phyloP scores from a whole-genome alignment of 1,284 basidiomycete genomes.

The Rhodofomes roseus region DNA sequence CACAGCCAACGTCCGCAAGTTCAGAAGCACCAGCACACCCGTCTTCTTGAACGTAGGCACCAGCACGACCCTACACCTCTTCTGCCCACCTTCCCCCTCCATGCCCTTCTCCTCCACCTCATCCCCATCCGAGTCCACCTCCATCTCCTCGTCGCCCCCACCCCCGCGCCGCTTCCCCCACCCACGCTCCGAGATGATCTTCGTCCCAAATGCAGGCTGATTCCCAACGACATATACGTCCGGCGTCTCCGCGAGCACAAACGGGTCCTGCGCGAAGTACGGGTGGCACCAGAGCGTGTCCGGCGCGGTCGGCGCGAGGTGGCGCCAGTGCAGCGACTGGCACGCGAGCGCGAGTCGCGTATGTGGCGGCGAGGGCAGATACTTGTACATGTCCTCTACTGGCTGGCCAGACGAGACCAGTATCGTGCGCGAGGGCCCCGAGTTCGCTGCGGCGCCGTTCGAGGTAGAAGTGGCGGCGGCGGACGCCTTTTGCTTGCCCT shows the following conservation, averaged over 20 bases:
- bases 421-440: conserved; percentile 46
- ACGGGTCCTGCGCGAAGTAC: conserved; percentile 86
- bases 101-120: conserved; percentile 32
- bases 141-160: conserved; percentile 28
- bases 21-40: conserved; percentile 60
- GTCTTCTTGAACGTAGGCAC: conserved; percentile 78
- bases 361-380: conserved; percentile 66
- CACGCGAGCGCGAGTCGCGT: conserved; percentile 73
- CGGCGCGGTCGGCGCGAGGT: conserved; percentile 96
- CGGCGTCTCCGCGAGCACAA: conserved; percentile 81
- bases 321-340: conserved; percentile 88
- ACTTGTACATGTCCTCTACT: conserved; percentile 94
- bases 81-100: conserved; percentile 26
- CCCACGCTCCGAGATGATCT: conserved; percentile 47
- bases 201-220: conserved; percentile 81
- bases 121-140: conserved; percentile 18
- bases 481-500: conserved; percentile 12
- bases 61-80: conserved; percentile 73
- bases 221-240: conserved; percentile 93
- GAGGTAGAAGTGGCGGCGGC: conserved; percentile 15
- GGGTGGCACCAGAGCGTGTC: conserved; percentile 99
- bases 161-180: conserved; percentile 20
- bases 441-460: conserved; percentile 8
- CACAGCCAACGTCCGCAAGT: conserved; percentile 52
- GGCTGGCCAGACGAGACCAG: conserved; percentile 90